These are phyloP conservation scores for Tulasnella sp. DNA, from an alignment of 768 basidiomycete species.

Conservation along the genomic window DNA sequence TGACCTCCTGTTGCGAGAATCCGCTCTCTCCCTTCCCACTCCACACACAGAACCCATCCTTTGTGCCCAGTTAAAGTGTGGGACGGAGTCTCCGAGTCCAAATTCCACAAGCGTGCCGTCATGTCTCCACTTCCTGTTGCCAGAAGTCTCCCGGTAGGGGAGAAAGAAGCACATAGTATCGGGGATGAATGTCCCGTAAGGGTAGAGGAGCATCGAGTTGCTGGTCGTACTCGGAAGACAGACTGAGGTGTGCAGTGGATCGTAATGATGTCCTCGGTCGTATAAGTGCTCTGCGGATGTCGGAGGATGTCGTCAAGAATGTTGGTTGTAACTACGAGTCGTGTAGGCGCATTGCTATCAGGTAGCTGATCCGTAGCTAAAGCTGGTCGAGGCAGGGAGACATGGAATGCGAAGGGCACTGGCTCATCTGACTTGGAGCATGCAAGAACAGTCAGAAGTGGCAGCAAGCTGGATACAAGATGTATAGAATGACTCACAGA, in stretches of 20 bases:
- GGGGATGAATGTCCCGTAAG: slow-evolving; percentile 87
- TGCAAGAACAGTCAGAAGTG: slow-evolving; percentile 3
- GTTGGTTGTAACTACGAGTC: slow-evolving; percentile 75
- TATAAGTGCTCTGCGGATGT: slow-evolving; percentile 58
- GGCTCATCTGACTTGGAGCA: slow-evolving; percentile 65
- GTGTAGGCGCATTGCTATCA: slow-evolving; percentile 41
- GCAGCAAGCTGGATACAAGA: slow-evolving; percentile 9
- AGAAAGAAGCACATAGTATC: slow-evolving; percentile 91
- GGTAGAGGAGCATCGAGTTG: slow-evolving; percentile 88
- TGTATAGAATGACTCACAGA: slow-evolving; percentile 40
- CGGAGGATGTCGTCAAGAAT: slow-evolving; percentile 71
- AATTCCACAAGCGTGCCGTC: slow-evolving; percentile 86
- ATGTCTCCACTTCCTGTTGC: slow-evolving; percentile 96
- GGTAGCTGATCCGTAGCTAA: slow-evolving; percentile 26
- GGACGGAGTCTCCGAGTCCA: slow-evolving; percentile 85
- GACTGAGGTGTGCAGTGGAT: slow-evolving; percentile 91
- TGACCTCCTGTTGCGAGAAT: slow-evolving; percentile 89
- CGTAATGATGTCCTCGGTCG: slow-evolving; percentile 77
- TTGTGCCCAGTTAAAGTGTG: slow-evolving; percentile 79
- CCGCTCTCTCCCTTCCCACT: slow-evolving; percentile 92
- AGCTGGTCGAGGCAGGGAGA: slow-evolving; percentile 51
- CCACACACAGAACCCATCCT: slow-evolving; percentile 94
- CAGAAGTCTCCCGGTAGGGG: slow-evolving; percentile 81
- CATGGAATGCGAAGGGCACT: slow-evolving; percentile 85
- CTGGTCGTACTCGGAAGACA: slow-evolving; percentile 86